These are phyloP conservation scores for Myrmaecium sp. DNA, from an alignment of 2,329 filamentous ascomycete species.

Conservation along the genomic window DNA sequence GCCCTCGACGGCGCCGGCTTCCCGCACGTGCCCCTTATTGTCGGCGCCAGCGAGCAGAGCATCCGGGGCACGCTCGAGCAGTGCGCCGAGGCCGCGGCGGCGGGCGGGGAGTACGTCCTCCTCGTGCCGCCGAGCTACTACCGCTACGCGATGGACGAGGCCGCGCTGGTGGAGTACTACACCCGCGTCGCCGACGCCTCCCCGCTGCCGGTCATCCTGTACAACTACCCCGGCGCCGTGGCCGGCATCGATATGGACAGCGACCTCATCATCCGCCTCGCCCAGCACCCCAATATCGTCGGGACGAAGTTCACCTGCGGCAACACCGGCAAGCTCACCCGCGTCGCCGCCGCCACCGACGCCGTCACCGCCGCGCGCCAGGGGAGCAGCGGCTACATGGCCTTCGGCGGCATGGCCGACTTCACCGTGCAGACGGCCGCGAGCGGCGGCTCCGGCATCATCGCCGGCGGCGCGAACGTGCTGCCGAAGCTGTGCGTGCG, in stretches of 20 bases:
- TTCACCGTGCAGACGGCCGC: constrained; percentile 71
- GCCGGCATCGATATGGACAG: constrained; percentile 81
- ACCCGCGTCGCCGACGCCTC: constrained; percentile 56
- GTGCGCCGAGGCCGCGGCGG: constrained; percentile 46
- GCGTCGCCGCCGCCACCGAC: constrained; percentile 55
- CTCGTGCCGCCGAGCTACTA: constrained; percentile 74
- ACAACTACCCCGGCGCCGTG: constrained; percentile 84
- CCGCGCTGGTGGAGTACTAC: constrained; percentile 58
- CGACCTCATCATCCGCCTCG: constrained; percentile 66
- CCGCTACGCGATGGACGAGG: constrained; percentile 57
- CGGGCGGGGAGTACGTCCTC: constrained; percentile 65
- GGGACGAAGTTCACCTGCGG: constrained; percentile 88
- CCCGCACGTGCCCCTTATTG: constrained; percentile 57
- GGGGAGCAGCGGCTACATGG: constrained; percentile 48
- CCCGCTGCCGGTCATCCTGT: constrained; percentile 64
- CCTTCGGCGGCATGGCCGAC: constrained; percentile 75
- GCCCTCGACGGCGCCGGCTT: constrained; percentile 71
- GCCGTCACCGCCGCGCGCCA: constrained; percentile 45
- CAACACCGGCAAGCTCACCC: constrained; percentile 76
- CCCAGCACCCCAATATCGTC: constrained; percentile 65
- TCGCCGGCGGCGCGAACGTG: constrained; percentile 72
- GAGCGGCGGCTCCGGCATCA: constrained; percentile 67
- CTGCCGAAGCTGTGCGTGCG: constrained; percentile 67
- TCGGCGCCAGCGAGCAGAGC: constrained; percentile 67
- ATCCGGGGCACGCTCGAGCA: constrained; percentile 67